These are phyloP conservation scores for Daldinia caldariorum DNA, from an alignment of 495 filamentous ascomycete genomes.

Conservation along the genomic window DNA sequence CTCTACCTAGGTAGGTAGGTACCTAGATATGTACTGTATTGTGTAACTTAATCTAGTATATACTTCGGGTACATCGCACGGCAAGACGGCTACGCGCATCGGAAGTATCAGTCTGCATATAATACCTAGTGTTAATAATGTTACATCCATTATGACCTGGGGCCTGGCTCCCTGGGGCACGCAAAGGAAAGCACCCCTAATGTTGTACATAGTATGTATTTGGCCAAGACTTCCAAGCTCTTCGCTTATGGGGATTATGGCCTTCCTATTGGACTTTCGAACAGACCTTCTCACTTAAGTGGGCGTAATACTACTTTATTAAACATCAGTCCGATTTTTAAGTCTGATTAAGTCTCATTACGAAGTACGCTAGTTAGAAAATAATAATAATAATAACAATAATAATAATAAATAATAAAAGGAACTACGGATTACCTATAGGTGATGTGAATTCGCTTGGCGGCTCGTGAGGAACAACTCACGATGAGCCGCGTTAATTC, in stretches of 20 bases:
- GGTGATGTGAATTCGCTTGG: neutral
- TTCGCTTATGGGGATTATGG: neutral
- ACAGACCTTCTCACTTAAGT: slow-evolving; percentile 2
- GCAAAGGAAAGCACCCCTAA: neutral
- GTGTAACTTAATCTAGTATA: no score
- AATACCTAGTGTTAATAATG: no score
- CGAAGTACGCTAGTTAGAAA: neutral
- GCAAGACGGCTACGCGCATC: no score
- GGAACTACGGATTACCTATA: neutral
- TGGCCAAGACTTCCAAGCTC: slow-evolving; percentile 4
- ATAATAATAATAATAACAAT: no score
- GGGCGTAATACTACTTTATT: neutral
- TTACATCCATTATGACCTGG: no score
- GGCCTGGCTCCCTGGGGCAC: no score
- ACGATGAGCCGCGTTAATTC: slow-evolving; percentile 5
- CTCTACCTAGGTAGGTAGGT: no score
- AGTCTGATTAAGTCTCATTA: neutral
- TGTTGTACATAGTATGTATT: neutral
- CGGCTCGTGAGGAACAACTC: slow-evolving; percentile 2
- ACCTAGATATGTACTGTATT: no score
- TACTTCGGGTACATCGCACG: no score
- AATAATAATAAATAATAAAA: neutral
- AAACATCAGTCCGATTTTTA: slow-evolving; percentile 1
- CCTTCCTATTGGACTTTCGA: neutral
- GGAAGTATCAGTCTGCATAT: no score